Evolutionary conservation across 257 asterid species (phyloP).

Genomic region (Solanum paucissectum): DNA sequence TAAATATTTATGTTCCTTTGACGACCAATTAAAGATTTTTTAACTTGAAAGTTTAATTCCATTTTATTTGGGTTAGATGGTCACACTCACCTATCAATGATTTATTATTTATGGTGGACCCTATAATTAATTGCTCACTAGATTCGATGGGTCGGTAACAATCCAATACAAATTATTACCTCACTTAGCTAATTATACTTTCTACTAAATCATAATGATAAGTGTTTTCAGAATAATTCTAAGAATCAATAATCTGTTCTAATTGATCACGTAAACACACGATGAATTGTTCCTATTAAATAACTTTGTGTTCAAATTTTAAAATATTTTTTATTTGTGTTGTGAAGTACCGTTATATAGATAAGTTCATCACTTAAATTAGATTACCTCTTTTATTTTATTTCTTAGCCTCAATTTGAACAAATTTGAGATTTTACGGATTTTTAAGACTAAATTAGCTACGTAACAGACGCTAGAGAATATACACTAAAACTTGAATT

Average conservation of each 20-base stretch:
- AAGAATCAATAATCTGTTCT: not conserved
- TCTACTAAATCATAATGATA: not conserved
- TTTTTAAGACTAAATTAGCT: not conserved
- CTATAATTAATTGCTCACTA: not conserved
- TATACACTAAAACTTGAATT: not conserved
- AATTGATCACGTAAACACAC: not conserved
- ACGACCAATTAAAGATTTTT: not conserved
- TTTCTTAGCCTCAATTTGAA: not conserved
- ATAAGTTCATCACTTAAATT: not conserved
- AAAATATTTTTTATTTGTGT: not conserved
- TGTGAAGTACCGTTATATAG: not conserved
- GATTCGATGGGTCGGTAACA: not conserved
- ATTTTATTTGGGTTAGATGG: not conserved
- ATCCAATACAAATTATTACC: not conserved
- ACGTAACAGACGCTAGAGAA: not conserved
- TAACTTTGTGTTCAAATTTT: not conserved
- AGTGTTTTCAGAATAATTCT: not conserved
- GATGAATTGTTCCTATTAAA: not conserved
- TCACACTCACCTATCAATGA: not conserved
- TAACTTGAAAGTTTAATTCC: not conserved
- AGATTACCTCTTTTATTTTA: not conserved
- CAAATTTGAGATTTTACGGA: not conserved
- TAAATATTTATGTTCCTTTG: not conserved
- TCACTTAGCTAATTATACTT: not conserved
- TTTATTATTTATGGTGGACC: not conserved